Percentiles rank a stretch among this genome's conserved stretches.
phyloP scores from a whole-genome alignment of 2,329 filamentous ascomycete species.

The Fusarium sp. region DNA sequence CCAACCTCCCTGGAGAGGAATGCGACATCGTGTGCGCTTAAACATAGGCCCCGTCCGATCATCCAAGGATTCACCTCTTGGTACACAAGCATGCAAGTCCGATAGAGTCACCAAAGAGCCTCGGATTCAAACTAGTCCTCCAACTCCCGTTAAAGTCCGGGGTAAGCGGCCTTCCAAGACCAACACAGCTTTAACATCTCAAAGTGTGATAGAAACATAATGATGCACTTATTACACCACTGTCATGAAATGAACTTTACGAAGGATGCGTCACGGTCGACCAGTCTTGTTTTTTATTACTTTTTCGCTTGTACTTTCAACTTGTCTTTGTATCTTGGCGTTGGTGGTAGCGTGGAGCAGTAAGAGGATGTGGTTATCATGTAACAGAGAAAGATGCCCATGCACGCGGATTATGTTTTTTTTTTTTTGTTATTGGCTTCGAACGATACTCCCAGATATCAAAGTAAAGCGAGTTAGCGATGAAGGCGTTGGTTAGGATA shows the following conservation, averaged over 20 bases:
- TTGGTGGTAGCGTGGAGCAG: slow-evolving; percentile 42
- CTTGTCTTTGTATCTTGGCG: slow-evolving; percentile 35
- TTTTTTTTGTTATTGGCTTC: background rate
- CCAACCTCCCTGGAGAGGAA: slow-evolving; percentile 28
- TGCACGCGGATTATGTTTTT: slow-evolving; percentile 15
- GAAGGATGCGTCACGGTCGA: slow-evolving; percentile 38
- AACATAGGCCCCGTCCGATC: background rate
- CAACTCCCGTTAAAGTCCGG: slow-evolving; percentile 32
- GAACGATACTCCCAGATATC: slow-evolving; percentile 17
- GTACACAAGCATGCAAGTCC: background rate
- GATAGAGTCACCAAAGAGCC: slow-evolving; percentile 25
- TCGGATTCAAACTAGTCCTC: background rate
- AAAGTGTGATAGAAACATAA: slow-evolving; percentile 5
- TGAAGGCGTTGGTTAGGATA: slow-evolving; percentile 39
- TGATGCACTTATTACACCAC: slow-evolving; percentile 29
- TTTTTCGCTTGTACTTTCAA: slow-evolving; percentile 3
- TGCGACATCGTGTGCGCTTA: slow-evolving; percentile 17
- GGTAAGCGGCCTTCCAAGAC: slow-evolving; percentile 27
- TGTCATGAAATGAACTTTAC: slow-evolving; percentile 45
- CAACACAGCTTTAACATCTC: background rate
- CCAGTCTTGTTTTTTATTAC: slow-evolving; percentile 9
- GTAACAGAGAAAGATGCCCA: slow-evolving; percentile 6
- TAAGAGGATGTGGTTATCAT: slow-evolving; percentile 22
- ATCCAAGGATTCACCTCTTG: slow-evolving; percentile 1
- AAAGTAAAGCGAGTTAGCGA: slow-evolving; percentile 26